phyloP scores from a whole-genome alignment of 768 basidiomycete genomes.

The Bullera alba region DNA sequence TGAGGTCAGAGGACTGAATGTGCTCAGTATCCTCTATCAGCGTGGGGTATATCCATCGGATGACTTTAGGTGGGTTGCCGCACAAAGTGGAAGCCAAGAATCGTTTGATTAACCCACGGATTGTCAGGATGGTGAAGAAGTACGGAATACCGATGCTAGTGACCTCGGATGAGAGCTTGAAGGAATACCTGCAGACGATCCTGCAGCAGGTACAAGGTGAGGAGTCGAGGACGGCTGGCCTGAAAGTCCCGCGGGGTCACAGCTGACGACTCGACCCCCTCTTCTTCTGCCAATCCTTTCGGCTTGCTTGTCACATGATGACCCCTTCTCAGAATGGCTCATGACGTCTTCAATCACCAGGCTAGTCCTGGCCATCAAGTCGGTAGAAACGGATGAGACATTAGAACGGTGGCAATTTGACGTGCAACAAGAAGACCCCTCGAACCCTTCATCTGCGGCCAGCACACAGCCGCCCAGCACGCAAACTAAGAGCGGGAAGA shows the following conservation, averaged over 20 bases:
- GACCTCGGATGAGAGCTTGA: constrained; percentile 84
- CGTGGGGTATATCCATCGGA: constrained; percentile 94
- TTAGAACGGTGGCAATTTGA: constrained; percentile 99
- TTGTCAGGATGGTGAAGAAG: constrained; percentile 79
- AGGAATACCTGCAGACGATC: constrained; percentile 92
- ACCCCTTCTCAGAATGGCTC: constrained; percentile 75
- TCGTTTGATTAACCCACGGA: not conserved
- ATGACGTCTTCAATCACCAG: constrained; percentile 86
- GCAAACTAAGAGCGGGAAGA: constrained; percentile 7
- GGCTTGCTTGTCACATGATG: not conserved
- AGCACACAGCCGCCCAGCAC: not conserved
- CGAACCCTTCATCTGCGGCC: not conserved
- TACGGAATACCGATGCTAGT: constrained; percentile 94
- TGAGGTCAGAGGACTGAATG: constrained; percentile 11
- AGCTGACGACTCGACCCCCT: not conserved
- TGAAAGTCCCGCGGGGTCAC: not conserved
- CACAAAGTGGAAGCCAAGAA: not conserved
- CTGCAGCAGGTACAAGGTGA: constrained; percentile 84
- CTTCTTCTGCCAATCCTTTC: not conserved
- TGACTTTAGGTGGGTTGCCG: constrained; percentile 59
- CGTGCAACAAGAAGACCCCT: constrained; percentile 54
- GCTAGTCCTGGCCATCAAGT: constrained; percentile 89
- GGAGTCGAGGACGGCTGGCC: no score
- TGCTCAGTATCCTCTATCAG: constrained; percentile 80
- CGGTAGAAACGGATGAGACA: constrained; percentile 82